A percentile compares a stretch with the other conserved stretches of the same genome.
Conservation (phyloP, 257 asterid genomes). For the Lavandula angustifolia region DNA sequence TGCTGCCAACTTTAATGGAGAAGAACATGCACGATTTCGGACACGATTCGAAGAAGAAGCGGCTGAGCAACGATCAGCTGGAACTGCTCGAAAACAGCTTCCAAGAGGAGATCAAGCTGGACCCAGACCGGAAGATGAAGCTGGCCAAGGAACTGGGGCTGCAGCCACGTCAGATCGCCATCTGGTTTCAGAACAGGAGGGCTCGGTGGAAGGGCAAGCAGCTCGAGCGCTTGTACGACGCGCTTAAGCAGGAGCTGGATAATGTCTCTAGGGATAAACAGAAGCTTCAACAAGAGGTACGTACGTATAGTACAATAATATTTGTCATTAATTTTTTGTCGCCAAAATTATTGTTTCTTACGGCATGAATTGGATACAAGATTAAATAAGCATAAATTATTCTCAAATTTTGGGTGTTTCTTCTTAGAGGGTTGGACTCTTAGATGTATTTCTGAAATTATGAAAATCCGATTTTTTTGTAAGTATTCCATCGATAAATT, state of each 20-base stretch:
- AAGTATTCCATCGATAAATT: too few relatives aligned
- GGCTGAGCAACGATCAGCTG: conserved; percentile 69
- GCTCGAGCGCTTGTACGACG: conserved; percentile 66
- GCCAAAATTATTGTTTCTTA: too few relatives aligned
- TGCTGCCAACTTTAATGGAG: conserved; percentile 11
- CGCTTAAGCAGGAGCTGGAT: conserved; percentile 66
- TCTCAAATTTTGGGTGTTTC: too few relatives aligned
- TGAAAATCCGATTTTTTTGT: too few relatives aligned
- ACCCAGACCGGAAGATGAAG: conserved; percentile 75
- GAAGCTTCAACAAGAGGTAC: conserved; percentile 75
- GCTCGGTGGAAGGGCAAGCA: conserved; percentile 89
- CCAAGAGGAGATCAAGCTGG: conserved; percentile 79
- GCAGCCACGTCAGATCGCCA: conserved; percentile 80
- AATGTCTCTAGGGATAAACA: conserved; percentile 64
- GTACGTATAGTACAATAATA: neutral
- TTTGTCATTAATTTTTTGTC: too few relatives aligned
- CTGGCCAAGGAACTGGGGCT: conserved; percentile 74
- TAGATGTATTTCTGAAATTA: too few relatives aligned
- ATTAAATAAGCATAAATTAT: too few relatives aligned
- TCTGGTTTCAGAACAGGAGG: conserved; percentile 86
- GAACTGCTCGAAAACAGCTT: conserved; percentile 67
- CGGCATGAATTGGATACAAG: too few relatives aligned
- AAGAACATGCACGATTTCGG: conserved; percentile 28
- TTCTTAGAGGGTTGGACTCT: too few relatives aligned
- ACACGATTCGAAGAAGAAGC: conserved; percentile 59